Conservation (phyloP, 306 rosid species). For the Phaseolus lunatus region DNA sequence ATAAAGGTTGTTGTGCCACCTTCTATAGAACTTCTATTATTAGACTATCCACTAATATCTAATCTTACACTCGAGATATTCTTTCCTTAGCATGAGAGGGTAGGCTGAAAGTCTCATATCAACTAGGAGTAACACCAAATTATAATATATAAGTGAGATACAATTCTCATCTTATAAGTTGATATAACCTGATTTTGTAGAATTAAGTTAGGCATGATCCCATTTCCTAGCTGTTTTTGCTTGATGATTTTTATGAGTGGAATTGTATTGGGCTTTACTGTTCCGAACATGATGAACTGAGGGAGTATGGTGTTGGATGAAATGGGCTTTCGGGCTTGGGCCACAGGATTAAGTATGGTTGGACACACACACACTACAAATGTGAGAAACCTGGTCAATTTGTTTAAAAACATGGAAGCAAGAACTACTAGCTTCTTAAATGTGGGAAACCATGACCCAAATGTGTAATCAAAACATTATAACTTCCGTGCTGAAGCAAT, state of each 20-base stretch:
- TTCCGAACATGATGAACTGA: constrained; percentile 9
- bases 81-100: too few species aligned
- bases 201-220: too few species aligned
- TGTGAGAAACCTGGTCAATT: not conserved
- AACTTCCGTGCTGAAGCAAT: not conserved
- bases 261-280: not conserved
- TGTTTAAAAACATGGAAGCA: not conserved
- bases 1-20: too few species aligned
- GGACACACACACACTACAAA: not conserved
- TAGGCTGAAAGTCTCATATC: too few species aligned
- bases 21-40: too few species aligned
- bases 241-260: constrained; percentile 19
- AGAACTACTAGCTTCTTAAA: not conserved
- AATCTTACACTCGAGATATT: too few species aligned
- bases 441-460: not conserved
- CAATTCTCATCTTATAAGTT: too few species aligned
- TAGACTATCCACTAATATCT: too few species aligned
- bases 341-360: not conserved
- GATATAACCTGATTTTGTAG: too few species aligned
- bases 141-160: too few species aligned
- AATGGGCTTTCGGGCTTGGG: not conserved
- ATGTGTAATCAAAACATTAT: not conserved
- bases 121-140: too few species aligned
- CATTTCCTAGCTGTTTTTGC: too few species aligned
- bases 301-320: constrained; percentile 2